phyloP scores from a whole-genome alignment of 1,284 basidiomycete species.

The Cyathus olla region DNA sequence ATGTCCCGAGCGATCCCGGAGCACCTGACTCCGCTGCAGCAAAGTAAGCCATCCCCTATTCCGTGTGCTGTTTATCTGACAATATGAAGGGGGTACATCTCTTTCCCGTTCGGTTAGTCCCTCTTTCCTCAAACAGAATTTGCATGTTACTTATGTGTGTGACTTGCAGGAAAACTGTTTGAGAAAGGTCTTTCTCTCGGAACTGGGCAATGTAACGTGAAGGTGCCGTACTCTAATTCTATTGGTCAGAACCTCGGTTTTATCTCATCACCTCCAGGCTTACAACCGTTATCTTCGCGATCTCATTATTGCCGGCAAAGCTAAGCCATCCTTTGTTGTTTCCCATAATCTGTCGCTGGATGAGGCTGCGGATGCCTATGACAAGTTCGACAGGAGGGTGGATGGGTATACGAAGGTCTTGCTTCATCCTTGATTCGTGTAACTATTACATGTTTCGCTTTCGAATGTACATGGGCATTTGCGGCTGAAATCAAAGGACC shows the following conservation, averaged over 20 bases:
- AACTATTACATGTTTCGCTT: background rate
- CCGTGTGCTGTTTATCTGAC: background rate
- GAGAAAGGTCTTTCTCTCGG: slow-evolving; percentile 62
- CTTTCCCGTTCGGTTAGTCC: slow-evolving; percentile 57
- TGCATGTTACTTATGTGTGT: background rate
- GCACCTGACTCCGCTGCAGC: slow-evolving; percentile 61
- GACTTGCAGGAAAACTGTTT: slow-evolving; percentile 55
- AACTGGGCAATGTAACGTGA: slow-evolving; percentile 67
- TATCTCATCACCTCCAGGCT: slow-evolving; percentile 31
- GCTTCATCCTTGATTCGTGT: slow-evolving; percentile 53
- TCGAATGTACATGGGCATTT: too few species aligned
- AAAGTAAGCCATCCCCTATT: slow-evolving; percentile 42
- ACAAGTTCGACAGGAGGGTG: slow-evolving; percentile 60
- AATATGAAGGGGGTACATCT: slow-evolving; percentile 53
- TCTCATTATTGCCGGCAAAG: slow-evolving; percentile 60
- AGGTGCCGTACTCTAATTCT: slow-evolving; percentile 31
- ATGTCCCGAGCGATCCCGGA: slow-evolving; percentile 63
- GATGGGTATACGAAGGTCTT: slow-evolving; percentile 64
- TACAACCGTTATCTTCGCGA: slow-evolving; percentile 65
- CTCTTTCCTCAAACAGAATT: background rate
- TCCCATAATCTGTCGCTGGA: slow-evolving; percentile 60
- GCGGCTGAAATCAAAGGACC: too few species aligned
- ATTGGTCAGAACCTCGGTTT: background rate
- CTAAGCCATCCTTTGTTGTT: slow-evolving; percentile 63
- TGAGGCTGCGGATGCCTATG: slow-evolving; percentile 58